Evolutionary conservation across 1,284 basidiomycete genomes (phyloP).

Genomic region (Papiliotrema terrestris): DNA sequence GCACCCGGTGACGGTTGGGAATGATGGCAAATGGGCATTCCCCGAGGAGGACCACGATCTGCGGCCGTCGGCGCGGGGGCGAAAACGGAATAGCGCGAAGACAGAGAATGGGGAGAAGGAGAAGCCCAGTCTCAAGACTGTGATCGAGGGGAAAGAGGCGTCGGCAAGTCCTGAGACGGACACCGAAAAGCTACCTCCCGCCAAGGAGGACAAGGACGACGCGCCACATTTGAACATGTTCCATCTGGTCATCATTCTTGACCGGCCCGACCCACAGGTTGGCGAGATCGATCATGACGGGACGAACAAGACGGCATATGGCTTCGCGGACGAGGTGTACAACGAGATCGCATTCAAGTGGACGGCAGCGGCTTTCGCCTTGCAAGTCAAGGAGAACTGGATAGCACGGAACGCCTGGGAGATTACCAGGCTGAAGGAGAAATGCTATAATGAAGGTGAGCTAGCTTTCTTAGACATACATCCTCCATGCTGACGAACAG

Average conservation of each 20-base stretch:
- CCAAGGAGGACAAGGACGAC: constrained; percentile 21
- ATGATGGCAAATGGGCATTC: constrained; percentile 63
- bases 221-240: constrained; percentile 68
- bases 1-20: constrained; percentile 80
- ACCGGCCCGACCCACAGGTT: constrained; percentile 72
- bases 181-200: background rate
- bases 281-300: constrained; percentile 14
- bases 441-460: constrained; percentile 44
- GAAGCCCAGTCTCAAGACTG: constrained; percentile 16
- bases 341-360: constrained; percentile 81
- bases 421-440: constrained; percentile 66
- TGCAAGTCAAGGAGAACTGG: constrained; percentile 77
- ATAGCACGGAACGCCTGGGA: constrained; percentile 71
- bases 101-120: constrained; percentile 5
- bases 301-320: constrained; percentile 13
- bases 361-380: constrained; percentile 81
- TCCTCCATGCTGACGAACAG: constrained; percentile 11
- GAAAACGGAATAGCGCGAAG: constrained; percentile 9
- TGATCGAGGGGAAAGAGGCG: constrained; percentile 19
- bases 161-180: background rate
- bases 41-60: constrained; percentile 24
- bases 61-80: constrained; percentile 11
- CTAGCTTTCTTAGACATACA: background rate
- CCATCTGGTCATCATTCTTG: constrained; percentile 81
- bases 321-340: constrained; percentile 64